Evolutionary conservation across 495 filamentous ascomycete genomes (phyloP).

Genomic region (Aspergillus olivimuriae): DNA sequence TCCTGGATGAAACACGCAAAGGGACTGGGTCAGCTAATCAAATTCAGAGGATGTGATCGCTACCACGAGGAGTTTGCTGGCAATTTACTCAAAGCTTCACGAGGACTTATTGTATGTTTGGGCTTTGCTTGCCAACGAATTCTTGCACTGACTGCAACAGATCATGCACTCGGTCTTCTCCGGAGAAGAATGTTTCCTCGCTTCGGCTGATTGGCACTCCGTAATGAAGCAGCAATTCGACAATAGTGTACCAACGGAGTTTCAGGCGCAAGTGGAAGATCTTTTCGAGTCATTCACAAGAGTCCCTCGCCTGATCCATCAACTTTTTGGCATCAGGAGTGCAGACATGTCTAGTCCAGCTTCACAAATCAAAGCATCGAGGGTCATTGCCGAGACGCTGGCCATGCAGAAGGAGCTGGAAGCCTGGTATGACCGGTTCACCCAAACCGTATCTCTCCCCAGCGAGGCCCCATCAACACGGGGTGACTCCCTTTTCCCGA

Average conservation of each 20-base stretch:
- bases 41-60: slow-evolving; percentile 21
- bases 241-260: slow-evolving; percentile 4
- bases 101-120: slow-evolving; percentile 27
- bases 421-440: slow-evolving; percentile 23
- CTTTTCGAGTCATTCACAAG: slow-evolving; percentile 29
- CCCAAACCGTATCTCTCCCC: slow-evolving; percentile 15
- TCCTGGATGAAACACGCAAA: slow-evolving; percentile 36
- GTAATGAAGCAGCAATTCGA: slow-evolving; percentile 23
- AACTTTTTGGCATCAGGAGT: slow-evolving; percentile 19
- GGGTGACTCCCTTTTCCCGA: slow-evolving; percentile 18
- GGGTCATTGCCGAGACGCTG: slow-evolving; percentile 14
- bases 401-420: slow-evolving; percentile 18
- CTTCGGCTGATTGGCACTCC: slow-evolving; percentile 24
- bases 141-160: slow-evolving; percentile 5
- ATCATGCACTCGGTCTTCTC: slow-evolving; percentile 34
- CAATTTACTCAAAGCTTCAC: slow-evolving; percentile 23
- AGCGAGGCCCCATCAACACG: slow-evolving; percentile 15
- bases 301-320: slow-evolving; percentile 26
- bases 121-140: background rate
- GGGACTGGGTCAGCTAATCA: slow-evolving; percentile 24
- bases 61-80: slow-evolving; percentile 22
- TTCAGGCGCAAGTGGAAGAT: slow-evolving; percentile 20
- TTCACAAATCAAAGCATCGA: slow-evolving; percentile 11
- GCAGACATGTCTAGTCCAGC: slow-evolving; percentile 9
- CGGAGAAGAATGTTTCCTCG: slow-evolving; percentile 25